Evolutionary conservation across 2,329 filamentous ascomycete species (phyloP).

Genomic region (Thelonectria discophora): DNA sequence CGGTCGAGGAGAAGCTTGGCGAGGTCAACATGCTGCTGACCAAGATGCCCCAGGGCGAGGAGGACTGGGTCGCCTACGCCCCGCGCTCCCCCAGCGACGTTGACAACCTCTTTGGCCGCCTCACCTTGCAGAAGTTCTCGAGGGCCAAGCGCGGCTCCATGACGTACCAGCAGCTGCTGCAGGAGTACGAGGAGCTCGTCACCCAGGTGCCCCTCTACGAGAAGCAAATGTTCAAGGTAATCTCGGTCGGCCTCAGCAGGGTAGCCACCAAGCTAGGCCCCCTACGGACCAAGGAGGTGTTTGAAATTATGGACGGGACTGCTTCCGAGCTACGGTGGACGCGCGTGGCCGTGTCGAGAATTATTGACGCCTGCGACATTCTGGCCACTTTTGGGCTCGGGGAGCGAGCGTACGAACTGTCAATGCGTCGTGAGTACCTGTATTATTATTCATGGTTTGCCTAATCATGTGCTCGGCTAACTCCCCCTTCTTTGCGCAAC

Average conservation of each 20-base stretch:
- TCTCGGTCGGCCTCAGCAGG: not conserved
- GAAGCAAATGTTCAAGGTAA: slow-evolving; percentile 2
- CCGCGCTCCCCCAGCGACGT: not conserved
- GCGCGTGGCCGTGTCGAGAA: slow-evolving; percentile 1
- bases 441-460: not conserved
- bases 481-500: not conserved
- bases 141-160: not conserved
- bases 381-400: slow-evolving; percentile 3
- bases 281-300: slow-evolving; percentile 1
- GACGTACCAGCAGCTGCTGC: not conserved
- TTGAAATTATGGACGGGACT: slow-evolving; percentile 3
- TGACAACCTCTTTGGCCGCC: not conserved
- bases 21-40: slow-evolving; percentile 1
- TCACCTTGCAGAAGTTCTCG: not conserved
- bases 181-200: not conserved
- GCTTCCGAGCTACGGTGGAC: slow-evolving; percentile 1
- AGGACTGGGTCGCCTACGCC: slow-evolving; percentile 1
- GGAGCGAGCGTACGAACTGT: slow-evolving; percentile 2
- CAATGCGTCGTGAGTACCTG: slow-evolving; percentile 4
- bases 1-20: slow-evolving; percentile 1
- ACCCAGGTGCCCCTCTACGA: not conserved
- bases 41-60: slow-evolving; percentile 1
- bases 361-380: not conserved
- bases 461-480: not conserved
- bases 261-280: not conserved